Evolutionary conservation across 2,329 filamentous ascomycete species (phyloP).

Genomic region (Cercospora beticola): DNA sequence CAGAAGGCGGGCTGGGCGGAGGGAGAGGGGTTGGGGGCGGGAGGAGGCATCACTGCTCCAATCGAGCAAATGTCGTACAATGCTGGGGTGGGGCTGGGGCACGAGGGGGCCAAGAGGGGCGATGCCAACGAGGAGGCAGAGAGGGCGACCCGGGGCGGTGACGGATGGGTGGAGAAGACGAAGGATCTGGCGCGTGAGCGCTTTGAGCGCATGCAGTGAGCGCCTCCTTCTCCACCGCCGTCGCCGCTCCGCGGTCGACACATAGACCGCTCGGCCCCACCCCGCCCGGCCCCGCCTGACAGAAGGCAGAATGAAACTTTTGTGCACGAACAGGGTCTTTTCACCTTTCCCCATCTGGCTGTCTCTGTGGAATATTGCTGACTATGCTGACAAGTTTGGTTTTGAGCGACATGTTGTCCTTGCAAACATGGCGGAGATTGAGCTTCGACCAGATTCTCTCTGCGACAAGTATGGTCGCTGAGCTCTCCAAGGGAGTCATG

Average conservation of each 20-base stretch:
- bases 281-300: background rate
- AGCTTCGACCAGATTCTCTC: background rate
- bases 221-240: background rate
- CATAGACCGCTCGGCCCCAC: background rate
- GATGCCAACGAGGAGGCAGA: conserved; percentile 66
- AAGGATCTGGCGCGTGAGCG: conserved; percentile 67
- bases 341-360: background rate
- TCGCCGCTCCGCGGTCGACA: background rate
- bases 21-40: conserved; percentile 64
- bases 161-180: conserved; percentile 63
- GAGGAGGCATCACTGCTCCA: conserved; percentile 60
- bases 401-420: background rate
- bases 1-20: conserved; percentile 72
- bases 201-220: conserved; percentile 55
- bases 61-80: conserved; percentile 65
- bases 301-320: background rate
- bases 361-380: background rate
- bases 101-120: conserved; percentile 67
- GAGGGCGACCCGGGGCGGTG: conserved; percentile 55
- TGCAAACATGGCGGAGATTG: background rate
- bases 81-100: conserved; percentile 68
- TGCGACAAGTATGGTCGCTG: background rate
- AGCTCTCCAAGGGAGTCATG: background rate
- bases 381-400: background rate
- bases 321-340: background rate